These are phyloP conservation scores for Phtheirospermum japonicum DNA, from an alignment of 257 asterid genomes.

Conservation along the genomic window DNA sequence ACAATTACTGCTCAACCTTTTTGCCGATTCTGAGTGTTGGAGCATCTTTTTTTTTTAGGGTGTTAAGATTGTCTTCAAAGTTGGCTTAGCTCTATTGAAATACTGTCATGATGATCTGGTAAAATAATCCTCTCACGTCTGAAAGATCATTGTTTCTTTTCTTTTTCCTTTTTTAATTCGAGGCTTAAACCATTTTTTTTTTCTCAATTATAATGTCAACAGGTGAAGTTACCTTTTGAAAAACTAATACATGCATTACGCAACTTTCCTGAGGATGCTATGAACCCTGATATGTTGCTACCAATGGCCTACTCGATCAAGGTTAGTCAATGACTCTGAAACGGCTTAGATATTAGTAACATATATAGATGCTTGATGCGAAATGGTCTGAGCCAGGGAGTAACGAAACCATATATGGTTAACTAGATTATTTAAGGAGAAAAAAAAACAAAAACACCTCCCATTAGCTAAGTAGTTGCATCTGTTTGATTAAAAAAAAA, in stretches of 20 bases:
- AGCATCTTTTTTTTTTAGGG: conserved; percentile 53
- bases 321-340: conserved; percentile 38
- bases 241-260: conserved; percentile 81
- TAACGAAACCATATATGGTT: conserved; percentile 11
- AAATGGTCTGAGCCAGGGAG: conserved; percentile 2
- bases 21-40: conserved; percentile 19
- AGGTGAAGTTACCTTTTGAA: conserved; percentile 94
- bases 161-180: conserved; percentile 1
- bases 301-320: conserved; percentile 88
- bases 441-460: too few species aligned
- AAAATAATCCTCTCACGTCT: conserved; percentile 23
- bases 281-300: conserved; percentile 83
- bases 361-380: neutral
- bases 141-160: neutral
- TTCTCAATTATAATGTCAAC: conserved; percentile 19
- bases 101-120: conserved; percentile 97
- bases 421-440: neutral
- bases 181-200: conserved; percentile 2
- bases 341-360: neutral
- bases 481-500: too few species aligned
- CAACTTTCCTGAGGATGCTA: conserved; percentile 91
- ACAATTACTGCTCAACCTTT: conserved; percentile 12
- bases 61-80: conserved; percentile 80
- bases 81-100: conserved; percentile 86
- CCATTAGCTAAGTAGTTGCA: too few species aligned